Evolutionary conservation across 805 yeast genomes (phyloP), one percentile per base, ranked within the genome.

Genomic region (Metschnikowia lachancei): DNA sequence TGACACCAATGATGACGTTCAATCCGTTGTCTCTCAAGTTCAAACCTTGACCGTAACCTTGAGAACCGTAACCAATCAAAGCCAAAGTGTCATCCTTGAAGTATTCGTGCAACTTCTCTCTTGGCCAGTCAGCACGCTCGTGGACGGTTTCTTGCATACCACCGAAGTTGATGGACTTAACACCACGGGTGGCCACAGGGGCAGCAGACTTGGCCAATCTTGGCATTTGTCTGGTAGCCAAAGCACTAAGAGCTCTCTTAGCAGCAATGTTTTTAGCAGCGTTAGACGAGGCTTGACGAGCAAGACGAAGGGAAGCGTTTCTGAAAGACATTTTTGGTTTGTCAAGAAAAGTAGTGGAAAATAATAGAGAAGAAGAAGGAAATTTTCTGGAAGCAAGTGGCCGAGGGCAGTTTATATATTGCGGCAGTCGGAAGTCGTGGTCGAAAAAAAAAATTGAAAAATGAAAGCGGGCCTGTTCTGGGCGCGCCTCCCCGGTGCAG

Each of bases 111-210:
- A 94, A 80, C 80, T 87, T 92, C 78, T 92, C 98, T 72, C 85
- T 81, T 76, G 99, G 99, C 99, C 99, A 94, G 87, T 94, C 99
- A 64, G 90, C 85, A 77, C 99, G 88, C 81, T 94, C 98, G 80
- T 94, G 92, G 60, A 94, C 99, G 60, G 84, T 75, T 81, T 94
- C 99, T 64, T 85, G 88, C 60, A 83, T 81, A 75, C 97, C 97
- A 72, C 89, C 97, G 66, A 94, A 94, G 84, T 89, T 88, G 78
- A 94, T 94, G 77, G 87, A 82, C 82, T 94, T 90, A 67, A 92
- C 70, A 77, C 98, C 98, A 77, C 99, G 88, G 62, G 78, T 73
- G 60, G 84, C 83, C 58, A 75, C 65, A 64, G 78, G 70, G 46
- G 66, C 63, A 67, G 70, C 52, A 41, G 68, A 61, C 61, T 59